Evolutionary conservation across 2,329 filamentous ascomycete genomes (phyloP).

Genomic region (Arthrobotrys entomopaga): DNA sequence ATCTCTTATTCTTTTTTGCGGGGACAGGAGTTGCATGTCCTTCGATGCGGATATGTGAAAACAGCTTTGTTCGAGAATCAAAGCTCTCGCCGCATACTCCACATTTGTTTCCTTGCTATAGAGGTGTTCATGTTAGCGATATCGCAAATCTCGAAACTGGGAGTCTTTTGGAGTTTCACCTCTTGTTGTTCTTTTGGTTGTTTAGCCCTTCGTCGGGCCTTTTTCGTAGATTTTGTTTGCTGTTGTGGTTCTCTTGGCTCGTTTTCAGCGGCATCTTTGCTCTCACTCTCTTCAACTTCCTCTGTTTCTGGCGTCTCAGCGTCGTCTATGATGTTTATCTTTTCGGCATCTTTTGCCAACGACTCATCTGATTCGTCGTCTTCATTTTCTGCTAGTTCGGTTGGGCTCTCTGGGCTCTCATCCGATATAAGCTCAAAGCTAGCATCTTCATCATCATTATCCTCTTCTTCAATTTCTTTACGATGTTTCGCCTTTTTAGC

Average conservation of each 20-base stretch:
- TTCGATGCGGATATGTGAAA: constrained; percentile 75
- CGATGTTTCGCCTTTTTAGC: constrained; percentile 32
- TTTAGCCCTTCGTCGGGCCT: constrained; percentile 40
- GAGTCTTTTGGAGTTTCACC: constrained; percentile 12
- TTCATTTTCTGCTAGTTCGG: constrained; percentile 54
- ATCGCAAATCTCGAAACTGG: constrained; percentile 2
- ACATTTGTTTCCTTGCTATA: constrained; percentile 63
- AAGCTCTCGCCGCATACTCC: constrained; percentile 65
- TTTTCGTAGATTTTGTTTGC: constrained; percentile 26
- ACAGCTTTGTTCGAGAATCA: constrained; percentile 75
- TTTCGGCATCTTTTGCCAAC: constrained; percentile 26
- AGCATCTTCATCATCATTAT: constrained; percentile 53
- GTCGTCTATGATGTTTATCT: constrained; percentile 17
- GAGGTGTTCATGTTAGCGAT: neutral
- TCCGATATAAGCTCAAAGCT: neutral
- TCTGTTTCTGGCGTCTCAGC: neutral
- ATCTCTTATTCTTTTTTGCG: constrained; percentile 41
- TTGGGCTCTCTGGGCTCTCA: neutral
- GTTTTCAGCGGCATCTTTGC: constrained; percentile 19
- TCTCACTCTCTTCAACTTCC: constrained; percentile 9
- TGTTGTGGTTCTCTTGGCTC: constrained; percentile 9
- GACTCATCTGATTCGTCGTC: constrained; percentile 33
- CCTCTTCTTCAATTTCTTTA: constrained; percentile 51
- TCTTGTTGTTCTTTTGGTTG: constrained; percentile 37
- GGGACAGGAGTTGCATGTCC: constrained; percentile 70